Base-by-base conservation (phyloP, 2,329 filamentous ascomycete species). In the Ilyonectria sp. region DNA sequence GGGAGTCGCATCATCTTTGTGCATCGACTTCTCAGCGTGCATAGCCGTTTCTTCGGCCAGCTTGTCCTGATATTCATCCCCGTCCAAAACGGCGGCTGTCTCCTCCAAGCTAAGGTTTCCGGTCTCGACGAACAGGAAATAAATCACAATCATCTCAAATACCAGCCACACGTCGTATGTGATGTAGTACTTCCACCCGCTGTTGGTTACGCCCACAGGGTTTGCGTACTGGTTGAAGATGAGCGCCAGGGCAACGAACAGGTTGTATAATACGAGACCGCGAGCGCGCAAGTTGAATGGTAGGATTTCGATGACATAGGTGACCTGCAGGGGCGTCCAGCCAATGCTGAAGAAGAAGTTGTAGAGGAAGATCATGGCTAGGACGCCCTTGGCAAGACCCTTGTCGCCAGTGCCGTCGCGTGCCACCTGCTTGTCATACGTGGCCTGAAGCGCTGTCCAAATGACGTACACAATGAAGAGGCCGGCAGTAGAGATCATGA, bases 161-260 rank as follows among this genome's bases (percentile, higher is more conserved):
- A 56, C 65, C 11, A 65, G 35, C 65, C 65, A 68, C 1, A 65
- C 61, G 49, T 65, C 65, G 31, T 68, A 68, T n/a, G 54, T 60
- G 23, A 68, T 64, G 43, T 65, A 68, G 33, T 68, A 68, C 21
- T 65, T 68, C 65, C 65, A 68, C 11, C 43, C 62, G 8, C 40
- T 56, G 65, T 68, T 68, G 26, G 55, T 61, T 3, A 68, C 76
- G 0, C 79, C 82, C 9, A 83, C 77, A 0, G 82, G 81, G 65
- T 83, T 83, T 43, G 81, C 81, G 59, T 81, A 83, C 60, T 79
- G 78, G 69, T 83, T 83, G 71, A 83, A 83, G 50, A 75, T 70
- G 35, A 74, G 62, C 3, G 71, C 72, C 31, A 72, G 59, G 7
- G 75, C 70, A 3, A 72, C 70, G 33, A 74, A 71, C 15, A 72